Evolutionary conservation across 352 stramenopile species (phyloP).

Genomic region (Phytophthora aleatoria): DNA sequence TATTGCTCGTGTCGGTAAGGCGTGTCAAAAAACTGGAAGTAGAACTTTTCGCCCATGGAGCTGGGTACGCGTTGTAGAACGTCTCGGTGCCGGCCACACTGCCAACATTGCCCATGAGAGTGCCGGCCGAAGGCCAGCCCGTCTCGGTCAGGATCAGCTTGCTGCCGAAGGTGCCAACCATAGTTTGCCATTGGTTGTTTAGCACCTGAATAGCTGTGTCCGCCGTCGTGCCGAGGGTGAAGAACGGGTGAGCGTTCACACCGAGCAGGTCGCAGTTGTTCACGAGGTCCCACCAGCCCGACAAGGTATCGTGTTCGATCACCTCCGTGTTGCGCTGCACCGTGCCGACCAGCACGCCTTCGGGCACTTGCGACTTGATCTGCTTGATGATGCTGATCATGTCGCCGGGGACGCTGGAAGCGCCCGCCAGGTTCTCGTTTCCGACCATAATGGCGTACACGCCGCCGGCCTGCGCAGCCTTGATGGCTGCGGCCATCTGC

Average conservation of each 20-base stretch:
- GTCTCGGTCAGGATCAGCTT: conserved; percentile 65
- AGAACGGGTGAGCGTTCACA: conserved; percentile 69
- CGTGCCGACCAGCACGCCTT: conserved; percentile 57
- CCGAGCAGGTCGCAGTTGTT: conserved; percentile 47
- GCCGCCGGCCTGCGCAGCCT: conserved; percentile 43
- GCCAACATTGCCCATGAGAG: conserved; percentile 41
- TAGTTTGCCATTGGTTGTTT: conserved; percentile 56
- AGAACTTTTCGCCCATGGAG: conserved; percentile 58
- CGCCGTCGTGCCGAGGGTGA: conserved; percentile 39
- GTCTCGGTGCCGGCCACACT: conserved; percentile 32
- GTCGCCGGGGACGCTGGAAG: conserved; percentile 34
- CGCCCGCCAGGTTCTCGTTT: conserved; percentile 65
- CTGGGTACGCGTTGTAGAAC: conserved; percentile 63
- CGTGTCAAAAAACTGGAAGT: conserved; percentile 83
- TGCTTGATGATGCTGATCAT: conserved; percentile 57
- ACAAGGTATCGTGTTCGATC: conserved; percentile 32
- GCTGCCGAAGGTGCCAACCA: conserved; percentile 42
- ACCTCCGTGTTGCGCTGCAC: conserved; percentile 74
- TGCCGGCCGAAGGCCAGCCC: conserved; percentile 52
- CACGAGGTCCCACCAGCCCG: conserved; percentile 45
- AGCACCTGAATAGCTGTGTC: conserved; percentile 49
- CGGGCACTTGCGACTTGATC: conserved; percentile 41
- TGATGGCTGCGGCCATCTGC: conserved; percentile 50
- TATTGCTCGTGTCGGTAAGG: conserved; percentile 42
- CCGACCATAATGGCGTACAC: conserved; percentile 67